These are phyloP conservation scores for Bacterosira constricta DNA, from an alignment of 108 stramenopile species.

Conservation along the genomic window DNA sequence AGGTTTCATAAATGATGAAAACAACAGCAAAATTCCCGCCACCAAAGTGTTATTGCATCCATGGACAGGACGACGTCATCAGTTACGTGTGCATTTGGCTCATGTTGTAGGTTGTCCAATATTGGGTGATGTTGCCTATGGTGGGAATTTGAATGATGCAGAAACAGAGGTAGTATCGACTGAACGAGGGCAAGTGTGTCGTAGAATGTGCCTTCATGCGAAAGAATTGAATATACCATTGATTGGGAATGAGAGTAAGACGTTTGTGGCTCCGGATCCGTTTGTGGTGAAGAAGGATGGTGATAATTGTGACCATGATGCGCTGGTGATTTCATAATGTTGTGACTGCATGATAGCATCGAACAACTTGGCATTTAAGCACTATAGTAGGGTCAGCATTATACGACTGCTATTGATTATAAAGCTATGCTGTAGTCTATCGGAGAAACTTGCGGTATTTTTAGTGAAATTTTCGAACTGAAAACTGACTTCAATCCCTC, in stretches of 20 bases:
- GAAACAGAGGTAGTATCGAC: not conserved
- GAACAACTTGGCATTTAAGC: too few relatives aligned
- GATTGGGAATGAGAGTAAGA: conserved; percentile 26
- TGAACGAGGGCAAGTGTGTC: conserved; percentile 18
- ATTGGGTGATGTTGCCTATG: conserved; percentile 91
- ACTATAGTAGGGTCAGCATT: too few relatives aligned
- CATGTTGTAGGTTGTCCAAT: conserved; percentile 85
- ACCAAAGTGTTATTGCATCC: conserved; percentile 85
- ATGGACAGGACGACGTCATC: conserved; percentile 91
- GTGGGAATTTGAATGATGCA: conserved; percentile 10
- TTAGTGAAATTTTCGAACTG: too few relatives aligned
- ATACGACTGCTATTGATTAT: too few relatives aligned
- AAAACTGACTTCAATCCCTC: too few relatives aligned
- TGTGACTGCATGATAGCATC: too few relatives aligned
- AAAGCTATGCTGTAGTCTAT: too few relatives aligned
- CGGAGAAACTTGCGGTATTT: too few relatives aligned
- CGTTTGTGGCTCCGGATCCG: conserved; percentile 57
- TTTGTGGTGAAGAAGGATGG: conserved; percentile 30
- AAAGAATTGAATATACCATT: conserved; percentile 54
- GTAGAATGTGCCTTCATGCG: conserved; percentile 87
- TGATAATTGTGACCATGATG: not conserved
- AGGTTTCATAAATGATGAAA: too few relatives aligned
- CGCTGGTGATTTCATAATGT: not conserved
- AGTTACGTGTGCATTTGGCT: conserved; percentile 89
- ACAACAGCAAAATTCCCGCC: conserved; percentile 33